Percentiles rank a stretch among this genome's conserved stretches.
Conservation (phyloP, 768 basidiomycete genomes). For the Ramaria rubella region DNA sequence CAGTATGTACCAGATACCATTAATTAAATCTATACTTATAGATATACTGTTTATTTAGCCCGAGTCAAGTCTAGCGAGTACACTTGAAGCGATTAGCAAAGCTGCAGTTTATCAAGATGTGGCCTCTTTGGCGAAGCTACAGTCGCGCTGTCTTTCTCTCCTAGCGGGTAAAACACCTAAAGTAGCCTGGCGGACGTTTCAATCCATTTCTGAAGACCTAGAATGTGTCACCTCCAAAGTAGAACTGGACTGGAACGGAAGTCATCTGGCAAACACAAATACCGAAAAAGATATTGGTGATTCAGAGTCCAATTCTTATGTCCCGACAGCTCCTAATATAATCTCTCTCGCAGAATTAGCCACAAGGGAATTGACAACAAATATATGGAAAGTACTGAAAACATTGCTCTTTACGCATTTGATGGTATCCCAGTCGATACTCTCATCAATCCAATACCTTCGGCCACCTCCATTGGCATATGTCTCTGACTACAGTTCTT, state of each 20-base stretch:
- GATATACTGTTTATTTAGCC: conserved; percentile 22
- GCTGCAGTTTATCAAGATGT: conserved; percentile 29
- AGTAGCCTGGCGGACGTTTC: conserved; percentile 23
- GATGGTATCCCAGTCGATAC: conserved; percentile 59
- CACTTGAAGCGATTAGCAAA: conserved; percentile 16
- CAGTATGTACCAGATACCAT: not conserved
- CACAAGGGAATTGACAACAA: conserved; percentile 38
- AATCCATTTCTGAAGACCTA: conserved; percentile 15
- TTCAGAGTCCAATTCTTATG: not conserved
- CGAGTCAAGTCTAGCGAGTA: conserved; percentile 32
- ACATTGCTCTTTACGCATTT: conserved; percentile 67
- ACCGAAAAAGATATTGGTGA: conserved; percentile 26
- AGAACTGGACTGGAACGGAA: conserved; percentile 24
- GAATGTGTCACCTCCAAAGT: conserved; percentile 17
- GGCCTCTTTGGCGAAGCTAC: conserved; percentile 18
- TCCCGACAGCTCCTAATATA: not conserved
- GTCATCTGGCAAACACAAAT: conserved; percentile 20
- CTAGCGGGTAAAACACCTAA: conserved; percentile 7
- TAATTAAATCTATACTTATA: not conserved
- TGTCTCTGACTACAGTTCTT: conserved; percentile 3
- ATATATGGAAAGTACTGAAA: conserved; percentile 65
- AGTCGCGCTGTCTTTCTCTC: conserved; percentile 8
- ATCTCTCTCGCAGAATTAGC: conserved; percentile 32
- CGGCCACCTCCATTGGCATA: conserved; percentile 28
- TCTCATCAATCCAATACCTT: conserved; percentile 49